Evolutionary conservation across 129 eudicot species (phyloP).

Genomic region (Scalesia atractyloides): DNA sequence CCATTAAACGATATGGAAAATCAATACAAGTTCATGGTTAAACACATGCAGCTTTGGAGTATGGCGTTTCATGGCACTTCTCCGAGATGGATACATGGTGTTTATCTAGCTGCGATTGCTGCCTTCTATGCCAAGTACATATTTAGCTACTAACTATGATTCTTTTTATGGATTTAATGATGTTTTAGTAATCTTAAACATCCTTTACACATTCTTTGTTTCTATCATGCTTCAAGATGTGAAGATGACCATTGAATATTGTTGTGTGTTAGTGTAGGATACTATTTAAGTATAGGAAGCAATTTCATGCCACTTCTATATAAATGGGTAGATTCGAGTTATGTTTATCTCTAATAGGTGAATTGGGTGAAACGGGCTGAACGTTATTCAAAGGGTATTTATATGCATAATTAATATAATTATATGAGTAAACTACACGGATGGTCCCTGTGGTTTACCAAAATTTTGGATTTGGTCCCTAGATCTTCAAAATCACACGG

Average conservation of each 20-base stretch:
- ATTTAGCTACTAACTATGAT: neutral
- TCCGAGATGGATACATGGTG: constrained; percentile 84
- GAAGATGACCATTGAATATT: neutral
- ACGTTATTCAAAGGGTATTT: neutral
- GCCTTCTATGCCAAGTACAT: constrained; percentile 92
- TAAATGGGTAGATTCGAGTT: neutral
- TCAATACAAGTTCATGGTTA: constrained; percentile 93
- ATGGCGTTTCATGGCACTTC: constrained; percentile 91
- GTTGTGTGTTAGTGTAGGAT: neutral
- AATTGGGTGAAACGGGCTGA: constrained; percentile 2
- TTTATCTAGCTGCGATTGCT: constrained; percentile 81
- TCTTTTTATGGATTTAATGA: neutral
- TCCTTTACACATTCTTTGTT: neutral
- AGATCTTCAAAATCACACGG: no score
- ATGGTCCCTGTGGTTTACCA: no score
- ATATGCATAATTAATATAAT: neutral
- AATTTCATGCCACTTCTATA: neutral
- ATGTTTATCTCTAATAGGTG: neutral
- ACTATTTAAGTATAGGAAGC: neutral
- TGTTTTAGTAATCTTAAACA: constrained; percentile 1
- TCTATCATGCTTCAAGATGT: neutral
- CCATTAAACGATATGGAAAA: constrained; percentile 91
- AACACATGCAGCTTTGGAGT: constrained; percentile 88
- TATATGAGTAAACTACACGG: no score
- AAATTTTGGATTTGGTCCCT: no score